Evolutionary conservation across 2,329 filamentous ascomycete genomes (phyloP), one percentile per base, ranked within the genome.

Genomic region (Colletotrichum coccodes): DNA sequence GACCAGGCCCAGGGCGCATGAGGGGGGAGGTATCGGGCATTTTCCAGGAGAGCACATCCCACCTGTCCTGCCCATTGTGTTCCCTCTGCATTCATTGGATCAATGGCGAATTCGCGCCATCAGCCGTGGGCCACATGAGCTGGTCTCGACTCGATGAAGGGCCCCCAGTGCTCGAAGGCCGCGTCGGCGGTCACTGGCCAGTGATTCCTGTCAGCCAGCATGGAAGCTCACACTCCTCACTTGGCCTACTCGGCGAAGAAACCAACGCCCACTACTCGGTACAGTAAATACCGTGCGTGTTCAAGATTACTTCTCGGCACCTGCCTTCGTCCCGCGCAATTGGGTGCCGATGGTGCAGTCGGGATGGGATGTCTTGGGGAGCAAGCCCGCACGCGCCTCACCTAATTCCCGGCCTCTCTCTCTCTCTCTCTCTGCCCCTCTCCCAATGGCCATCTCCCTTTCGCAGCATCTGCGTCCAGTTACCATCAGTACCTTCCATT

Each of bases 381-480:
- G 21, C 26, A 21, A 30, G 36, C 28, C n/a, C 60, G 59, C 64
- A 57, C 60, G 64, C 64, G 36, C 52, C 46, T 52, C 50, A 52
- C 44, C 40, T 32, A 59, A 57, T 57, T 63, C 44, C 36, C 38
- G 14, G 52, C 16, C 11, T 18, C 47, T n/a, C 52, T 40, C 23
- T n/a, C 38, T 46, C 23, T n/a, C 42, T 49, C 14, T n/a, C 36
- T 21, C 49, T 38, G 18, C 18, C 23, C 26, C 14, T 40, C 26
- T 32, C 26, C 40, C 30, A 60, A 21, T 42, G 32, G 16, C 47
- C 34, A 47, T 57, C 42, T 58, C 44, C 63, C 63, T 66, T 59
- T 44, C 63, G 46, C 63, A 61, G 47, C 47, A 60, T 66, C 58
- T 60, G 57, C 47, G 34, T 65, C 30, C 56, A 30, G 40, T 44